phyloP scores from a whole-genome alignment of 2,329 filamentous ascomycete species.

The Didymella segeticola region DNA sequence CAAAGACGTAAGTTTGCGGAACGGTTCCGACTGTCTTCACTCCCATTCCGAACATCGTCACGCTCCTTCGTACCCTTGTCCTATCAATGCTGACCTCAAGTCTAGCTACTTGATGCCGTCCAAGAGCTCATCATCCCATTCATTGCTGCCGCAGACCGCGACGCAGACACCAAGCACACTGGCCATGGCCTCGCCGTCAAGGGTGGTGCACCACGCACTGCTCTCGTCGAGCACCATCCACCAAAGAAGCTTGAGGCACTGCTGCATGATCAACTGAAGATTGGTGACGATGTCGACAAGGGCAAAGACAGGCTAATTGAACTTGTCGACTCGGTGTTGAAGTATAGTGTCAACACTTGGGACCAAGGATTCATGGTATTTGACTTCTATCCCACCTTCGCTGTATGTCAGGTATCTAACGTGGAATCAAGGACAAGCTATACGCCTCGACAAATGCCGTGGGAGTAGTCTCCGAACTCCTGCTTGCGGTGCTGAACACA shows the following conservation, averaged over 20 bases:
- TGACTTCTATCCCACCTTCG: not conserved
- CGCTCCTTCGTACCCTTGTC: conserved; percentile 13
- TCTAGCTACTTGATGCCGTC: conserved; percentile 71
- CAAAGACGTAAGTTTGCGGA: conserved; percentile 42
- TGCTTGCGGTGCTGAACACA: conserved; percentile 87
- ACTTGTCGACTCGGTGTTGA: conserved; percentile 71
- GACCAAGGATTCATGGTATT: conserved; percentile 82
- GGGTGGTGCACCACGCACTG: conserved; percentile 58
- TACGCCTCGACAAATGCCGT: conserved; percentile 89
- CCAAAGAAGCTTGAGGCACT: conserved; percentile 52
- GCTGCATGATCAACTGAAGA: conserved; percentile 41
- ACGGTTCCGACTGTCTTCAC: conserved; percentile 2
- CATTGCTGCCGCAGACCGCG: conserved; percentile 72
- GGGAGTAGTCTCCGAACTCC: conserved; percentile 82
- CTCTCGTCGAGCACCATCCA: conserved; percentile 54
- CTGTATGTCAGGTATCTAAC: not conserved
- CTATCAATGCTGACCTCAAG: conserved; percentile 3
- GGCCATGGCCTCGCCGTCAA: conserved; percentile 68
- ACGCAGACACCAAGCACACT: conserved; percentile 61
- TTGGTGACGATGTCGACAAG: conserved; percentile 46
- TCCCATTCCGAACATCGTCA: conserved; percentile 7
- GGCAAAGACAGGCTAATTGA: conserved; percentile 54
- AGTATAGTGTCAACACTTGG: conserved; percentile 97
- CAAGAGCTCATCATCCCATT: conserved; percentile 73
- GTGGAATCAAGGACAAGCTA: conserved; percentile 70